Evolutionary conservation across 108 stramenopile species (phyloP), one percentile per base, ranked within the genome.

Genomic region (Phaeodactylum tricornutum): DNA sequence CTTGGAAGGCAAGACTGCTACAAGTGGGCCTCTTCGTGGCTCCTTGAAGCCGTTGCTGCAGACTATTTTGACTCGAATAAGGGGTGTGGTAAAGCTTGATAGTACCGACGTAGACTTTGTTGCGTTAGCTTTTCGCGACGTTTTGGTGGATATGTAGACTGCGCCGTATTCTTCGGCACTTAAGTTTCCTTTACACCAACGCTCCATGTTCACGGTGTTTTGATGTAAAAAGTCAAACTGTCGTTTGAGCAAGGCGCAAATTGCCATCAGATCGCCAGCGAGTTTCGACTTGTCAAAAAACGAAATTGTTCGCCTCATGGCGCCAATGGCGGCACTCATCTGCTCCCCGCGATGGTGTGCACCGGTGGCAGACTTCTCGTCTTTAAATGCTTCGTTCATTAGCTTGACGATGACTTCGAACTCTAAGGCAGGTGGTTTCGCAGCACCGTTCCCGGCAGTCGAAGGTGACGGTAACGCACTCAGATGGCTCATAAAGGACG

Each of bases 151-250:
- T 16, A 42, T 8, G 30, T 43, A 55, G 12, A 43, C 41, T 26
- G 20, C 30, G n/a, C 41, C 53, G 29, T 67, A 71, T 22, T 77
- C 69, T 15, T 59, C 42, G 5, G 55, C 65, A 23, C 50, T 50
- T 40, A 77, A 71, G 16, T 64, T 42, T 14, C 45, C 19, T 29
- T 61, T 47, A 31, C 75, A 67, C 75, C 75, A 77, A n/a, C 35
- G 12, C 38, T 77, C 58, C 75, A 77, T 77, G 41, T 77, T 77
- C 11, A 52, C 51, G n/a, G 66, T 30, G 3, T 55, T 62, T 29
- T 59, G 53, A 29, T 52, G 55, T 24, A 77, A 28, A 55, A 77
- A 77, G 33, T 77, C 64, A 48, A 60, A 55, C 29, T 77, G 66
- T 25, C 70, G 42, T 20, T 62, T 56, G 12, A 77, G 38, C 2